phyloP scores from a whole-genome alignment of 371 early-diverging fungal species.

The Mortierella sp. region DNA sequence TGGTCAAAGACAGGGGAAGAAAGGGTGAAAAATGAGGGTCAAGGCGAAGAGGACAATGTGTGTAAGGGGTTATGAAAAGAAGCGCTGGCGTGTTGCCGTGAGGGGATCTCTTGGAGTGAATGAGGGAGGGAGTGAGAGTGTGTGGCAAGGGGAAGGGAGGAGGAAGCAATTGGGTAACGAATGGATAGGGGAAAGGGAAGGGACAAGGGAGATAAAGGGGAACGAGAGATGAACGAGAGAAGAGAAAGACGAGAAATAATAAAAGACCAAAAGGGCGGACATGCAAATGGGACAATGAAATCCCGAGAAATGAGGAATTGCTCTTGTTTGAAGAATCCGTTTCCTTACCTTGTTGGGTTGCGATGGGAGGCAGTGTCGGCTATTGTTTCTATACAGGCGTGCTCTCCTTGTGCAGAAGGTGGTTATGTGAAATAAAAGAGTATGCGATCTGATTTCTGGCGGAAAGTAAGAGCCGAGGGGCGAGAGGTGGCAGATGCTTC shows the following conservation, averaged over 20 bases:
- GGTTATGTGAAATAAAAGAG: neutral
- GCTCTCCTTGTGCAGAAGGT: neutral
- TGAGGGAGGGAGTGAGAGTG: neutral
- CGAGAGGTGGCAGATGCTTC: neutral
- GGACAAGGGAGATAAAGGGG: neutral
- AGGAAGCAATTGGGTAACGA: neutral
- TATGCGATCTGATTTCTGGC: neutral
- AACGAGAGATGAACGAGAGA: neutral
- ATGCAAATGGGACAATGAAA: conserved; percentile 9
- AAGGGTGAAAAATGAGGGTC: neutral
- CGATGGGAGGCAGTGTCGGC: neutral
- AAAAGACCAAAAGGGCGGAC: neutral
- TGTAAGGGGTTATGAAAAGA: neutral
- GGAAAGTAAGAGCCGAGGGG: neutral
- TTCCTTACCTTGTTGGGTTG: neutral
- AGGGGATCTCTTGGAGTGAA: conserved; percentile 5
- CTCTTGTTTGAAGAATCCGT: neutral
- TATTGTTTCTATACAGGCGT: neutral
- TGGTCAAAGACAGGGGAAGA: neutral
- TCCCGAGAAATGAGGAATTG: neutral
- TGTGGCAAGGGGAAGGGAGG: neutral
- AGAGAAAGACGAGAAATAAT: too few relatives aligned
- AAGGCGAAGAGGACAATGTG: neutral
- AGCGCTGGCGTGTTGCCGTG: neutral
- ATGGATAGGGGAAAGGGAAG: neutral